Evolutionary conservation across 2,329 filamentous ascomycete genomes (phyloP), one percentile per base, ranked within the genome.

Genomic region (Aspergillus fumigatiaffinis): DNA sequence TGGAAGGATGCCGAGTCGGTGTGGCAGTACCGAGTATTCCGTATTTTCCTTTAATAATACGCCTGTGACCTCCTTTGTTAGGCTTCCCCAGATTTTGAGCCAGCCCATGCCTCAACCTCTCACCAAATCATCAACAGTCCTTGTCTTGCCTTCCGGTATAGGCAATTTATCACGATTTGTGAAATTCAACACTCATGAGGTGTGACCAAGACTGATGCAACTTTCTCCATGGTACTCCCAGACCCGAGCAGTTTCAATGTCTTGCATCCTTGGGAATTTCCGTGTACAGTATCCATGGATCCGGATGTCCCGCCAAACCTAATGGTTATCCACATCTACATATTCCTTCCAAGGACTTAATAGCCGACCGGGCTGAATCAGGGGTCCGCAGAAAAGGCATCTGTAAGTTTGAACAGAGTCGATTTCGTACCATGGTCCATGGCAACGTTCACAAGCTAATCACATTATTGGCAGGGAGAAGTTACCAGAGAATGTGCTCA

Each of bases 211-310:
- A 32, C 48, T n/a, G 53, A 47, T 23, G 23, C 21, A 47, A 8
- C 10, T 14, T 21, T 25, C 21, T 2, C 44, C 20, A 20, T 38
- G 20, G 12, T 23, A 14, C 44, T 47, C 41, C 53, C 50, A n/a
- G 42, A 41, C 52, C 51, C 50, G 29, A 47, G 25, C 55, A 61
- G 44, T 60, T 47, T 53, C 50, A 58, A 54, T 50, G 52, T 59
- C 52, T 54, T 26, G 38, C 50, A 38, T 51, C 57, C 63, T 52
- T 62, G 60, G 63, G 53, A 61, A 58, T 57, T 60, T 61, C 63
- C 63, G 60, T 47, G 44, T 38, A 26, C 28, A 23, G 47, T 51
- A 63, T 60, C 63, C 63, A 62, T 60, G 63, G 63, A 57, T 62
- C 56, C 50, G 38, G 25, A 26, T 54, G 63, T 65, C 58, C 63